phyloP scores from a whole-genome alignment of 148 eudicot genomes.

The Pouteria glomerata region DNA sequence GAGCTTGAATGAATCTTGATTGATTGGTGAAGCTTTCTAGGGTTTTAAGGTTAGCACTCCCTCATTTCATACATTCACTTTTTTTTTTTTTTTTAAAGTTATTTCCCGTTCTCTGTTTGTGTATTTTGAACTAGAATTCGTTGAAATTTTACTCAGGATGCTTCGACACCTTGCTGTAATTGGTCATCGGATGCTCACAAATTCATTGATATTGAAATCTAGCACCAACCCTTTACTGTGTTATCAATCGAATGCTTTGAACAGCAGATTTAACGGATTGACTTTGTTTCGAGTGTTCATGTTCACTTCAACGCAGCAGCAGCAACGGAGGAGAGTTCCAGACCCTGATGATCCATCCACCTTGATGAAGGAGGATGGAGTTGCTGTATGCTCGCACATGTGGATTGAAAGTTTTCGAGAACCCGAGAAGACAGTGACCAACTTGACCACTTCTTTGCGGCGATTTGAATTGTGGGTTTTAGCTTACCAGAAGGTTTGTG shows the following conservation, averaged over 20 bases:
- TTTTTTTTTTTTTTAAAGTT: neutral
- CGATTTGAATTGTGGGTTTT: constrained; percentile 89
- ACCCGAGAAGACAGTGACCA: constrained; percentile 50
- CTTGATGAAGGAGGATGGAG: constrained; percentile 87
- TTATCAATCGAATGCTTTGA: neutral
- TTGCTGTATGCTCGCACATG: constrained; percentile 57
- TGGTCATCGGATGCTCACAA: constrained; percentile 12
- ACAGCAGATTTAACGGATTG: constrained; percentile 28
- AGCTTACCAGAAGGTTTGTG: constrained; percentile 89
- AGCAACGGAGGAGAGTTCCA: constrained; percentile 24
- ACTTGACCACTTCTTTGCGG: constrained; percentile 57
- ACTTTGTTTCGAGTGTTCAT: constrained; percentile 34
- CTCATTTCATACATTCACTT: neutral
- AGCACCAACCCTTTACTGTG: neutral
- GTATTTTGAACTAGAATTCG: neutral
- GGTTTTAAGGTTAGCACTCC: neutral
- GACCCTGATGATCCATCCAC: constrained; percentile 85
- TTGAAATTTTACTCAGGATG: constrained; percentile 4
- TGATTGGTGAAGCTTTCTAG: neutral
- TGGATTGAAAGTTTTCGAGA: constrained; percentile 85
- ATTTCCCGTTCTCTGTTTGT: neutral
- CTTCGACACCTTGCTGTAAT: constrained; percentile 13
- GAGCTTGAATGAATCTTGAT: neutral
- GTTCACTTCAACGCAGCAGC: constrained; percentile 24
- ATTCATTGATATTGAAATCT: constrained; percentile 8